Base-by-base conservation (phyloP, 345 rosid genomes). In the Boechera divaricarpa region DNA sequence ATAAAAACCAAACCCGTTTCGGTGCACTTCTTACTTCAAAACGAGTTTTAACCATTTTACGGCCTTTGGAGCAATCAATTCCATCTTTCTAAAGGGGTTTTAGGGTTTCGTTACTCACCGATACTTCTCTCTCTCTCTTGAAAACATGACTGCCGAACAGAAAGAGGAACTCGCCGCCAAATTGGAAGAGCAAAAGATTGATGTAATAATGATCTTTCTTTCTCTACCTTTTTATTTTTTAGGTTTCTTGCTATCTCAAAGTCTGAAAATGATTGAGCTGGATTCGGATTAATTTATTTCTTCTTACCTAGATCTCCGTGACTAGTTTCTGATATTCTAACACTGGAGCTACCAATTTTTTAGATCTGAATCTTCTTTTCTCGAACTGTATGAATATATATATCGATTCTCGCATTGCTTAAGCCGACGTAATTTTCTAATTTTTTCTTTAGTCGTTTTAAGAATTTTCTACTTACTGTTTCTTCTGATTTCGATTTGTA, bases 101-200 rank as follows among this genome's bases (percentile, higher is more conserved):
- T 28, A 28, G 29, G 29, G 29, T 28, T 28, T 28, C 29, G 29
- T 28, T 3, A 28, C 29, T 21, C 24, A 21, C 24, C 24, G 24
- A 21, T 21, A 21, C 24, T 21, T 21, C 24, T 21, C 24, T 28
- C 58, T 12, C 67, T 32, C 55, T 54, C 10, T 21, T 35, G 10
- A 10, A 45, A 65, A 65, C 80, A 90, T 90, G 96, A 85, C 96
- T 75, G 86, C 91, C 63, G 84, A 86, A 79, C 69, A 80, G 21
- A 86, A 83, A 65, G 96, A 85, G 79, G 91, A 87, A 78, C 89
- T 86, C 47, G 90, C 90, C 0, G 85, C 89, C 8, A 88, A 86
- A 66, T 84, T 90, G 28, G 93, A 86, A 58, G 77, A 84, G 55
- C 90, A 88, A 48, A 90, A 87, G 79, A 85, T 88, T 39, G 85